Evolutionary conservation across 495 filamentous ascomycete species (phyloP).

Genomic region (Lindgomyces ingoldianus): DNA sequence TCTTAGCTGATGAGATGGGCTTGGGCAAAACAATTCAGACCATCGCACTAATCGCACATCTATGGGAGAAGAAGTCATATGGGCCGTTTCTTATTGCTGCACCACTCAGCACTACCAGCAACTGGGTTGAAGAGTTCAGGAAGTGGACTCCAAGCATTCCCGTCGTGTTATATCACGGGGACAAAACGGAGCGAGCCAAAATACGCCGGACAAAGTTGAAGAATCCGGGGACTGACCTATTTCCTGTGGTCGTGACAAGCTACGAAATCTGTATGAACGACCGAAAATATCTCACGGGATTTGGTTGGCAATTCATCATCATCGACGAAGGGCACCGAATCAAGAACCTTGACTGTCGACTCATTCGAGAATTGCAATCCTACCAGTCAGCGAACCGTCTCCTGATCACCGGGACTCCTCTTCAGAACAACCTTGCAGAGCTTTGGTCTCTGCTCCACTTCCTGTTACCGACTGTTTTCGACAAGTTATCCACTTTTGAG

Average conservation of each 20-base stretch:
- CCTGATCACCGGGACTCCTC: slow-evolving; percentile 89
- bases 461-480: slow-evolving; percentile 86
- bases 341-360: slow-evolving; percentile 93
- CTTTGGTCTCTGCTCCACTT: slow-evolving; percentile 96
- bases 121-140: slow-evolving; percentile 94
- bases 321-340: slow-evolving; percentile 97
- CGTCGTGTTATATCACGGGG: slow-evolving; percentile 86
- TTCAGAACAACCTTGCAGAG: slow-evolving; percentile 95
- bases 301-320: slow-evolving; percentile 95
- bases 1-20: slow-evolving; percentile 97
- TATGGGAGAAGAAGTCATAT: slow-evolving; percentile 81
- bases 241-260: slow-evolving; percentile 88
- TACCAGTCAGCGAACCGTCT: slow-evolving; percentile 88
- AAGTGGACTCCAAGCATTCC: slow-evolving; percentile 87
- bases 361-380: slow-evolving; percentile 81
- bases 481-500: slow-evolving; percentile 85
- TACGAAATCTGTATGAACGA: slow-evolving; percentile 97
- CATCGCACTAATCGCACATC: slow-evolving; percentile 84
- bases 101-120: slow-evolving; percentile 86
- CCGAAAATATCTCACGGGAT: slow-evolving; percentile 71
- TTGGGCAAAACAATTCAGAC: slow-evolving; percentile 94
- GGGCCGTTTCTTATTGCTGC: slow-evolving; percentile 90
- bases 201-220: slow-evolving; percentile 66
- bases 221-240: slow-evolving; percentile 63
- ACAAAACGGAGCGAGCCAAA: slow-evolving; percentile 68